Percentiles rank a stretch among this genome's conserved stretches.
These are phyloP conservation scores for Lagenidium sp. DNA, from an alignment of 352 stramenopile species.

Conservation along the genomic window DNA sequence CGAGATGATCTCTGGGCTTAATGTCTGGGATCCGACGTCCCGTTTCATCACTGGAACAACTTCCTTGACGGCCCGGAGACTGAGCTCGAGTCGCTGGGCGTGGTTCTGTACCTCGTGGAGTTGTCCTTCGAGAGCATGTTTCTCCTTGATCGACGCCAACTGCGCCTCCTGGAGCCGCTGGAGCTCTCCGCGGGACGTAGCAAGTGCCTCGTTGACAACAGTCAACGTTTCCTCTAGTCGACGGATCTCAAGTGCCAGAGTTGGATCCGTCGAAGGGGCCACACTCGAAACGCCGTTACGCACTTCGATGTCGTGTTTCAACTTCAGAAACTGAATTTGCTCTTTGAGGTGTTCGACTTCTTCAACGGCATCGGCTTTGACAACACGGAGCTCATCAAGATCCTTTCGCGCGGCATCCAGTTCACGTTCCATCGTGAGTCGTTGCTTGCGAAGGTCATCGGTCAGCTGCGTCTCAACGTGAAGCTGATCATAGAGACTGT, in stretches of 20 bases:
- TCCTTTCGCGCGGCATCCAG: constrained; percentile 18
- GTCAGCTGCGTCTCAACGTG: constrained; percentile 32
- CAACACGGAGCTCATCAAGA: constrained; percentile 21
- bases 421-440: constrained; percentile 18
- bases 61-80: constrained; percentile 6
- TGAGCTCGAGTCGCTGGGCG: constrained; percentile 9
- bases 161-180: constrained; percentile 29
- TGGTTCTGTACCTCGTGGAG: constrained; percentile 17
- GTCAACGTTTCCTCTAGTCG: constrained; percentile 32
- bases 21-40: constrained; percentile 10
- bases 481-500: constrained; percentile 45
- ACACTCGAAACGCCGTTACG: background rate
- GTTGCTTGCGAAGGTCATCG: constrained; percentile 29
- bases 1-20: background rate
- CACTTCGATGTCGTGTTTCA: constrained; percentile 38
- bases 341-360: constrained; percentile 36
- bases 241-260: constrained; percentile 23
- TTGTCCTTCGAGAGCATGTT: constrained; percentile 26
- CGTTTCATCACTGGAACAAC: constrained; percentile 6
- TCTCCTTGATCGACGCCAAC: constrained; percentile 29
- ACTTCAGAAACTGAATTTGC: constrained; percentile 36
- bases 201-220: constrained; percentile 29
- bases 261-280: constrained; percentile 1
- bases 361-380: constrained; percentile 25
- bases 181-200: constrained; percentile 31